Percentiles rank a stretch among this genome's conserved stretches.
These are phyloP conservation scores for Pugionium cornutum DNA, from an alignment of 345 rosid genomes.

Conservation along the genomic window DNA sequence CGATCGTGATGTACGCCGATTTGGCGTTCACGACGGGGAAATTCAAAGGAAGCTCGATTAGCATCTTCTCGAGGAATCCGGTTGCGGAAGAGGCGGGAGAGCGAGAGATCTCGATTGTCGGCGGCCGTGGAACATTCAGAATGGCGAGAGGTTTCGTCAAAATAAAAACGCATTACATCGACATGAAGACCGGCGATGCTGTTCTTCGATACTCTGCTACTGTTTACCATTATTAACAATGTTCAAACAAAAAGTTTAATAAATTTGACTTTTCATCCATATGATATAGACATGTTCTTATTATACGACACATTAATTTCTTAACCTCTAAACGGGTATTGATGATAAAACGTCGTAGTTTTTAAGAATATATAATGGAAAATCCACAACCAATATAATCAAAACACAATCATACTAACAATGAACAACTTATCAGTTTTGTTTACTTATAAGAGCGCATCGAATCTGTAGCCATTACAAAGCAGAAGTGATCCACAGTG, in stretches of 20 bases:
- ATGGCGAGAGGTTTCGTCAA: constrained; percentile 50
- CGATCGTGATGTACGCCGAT: constrained; percentile 44
- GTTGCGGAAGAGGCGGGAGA: constrained; percentile 36
- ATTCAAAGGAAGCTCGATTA: constrained; percentile 52
- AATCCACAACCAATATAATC: too few species aligned
- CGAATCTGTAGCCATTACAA: not conserved
- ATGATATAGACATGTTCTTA: too few species aligned
- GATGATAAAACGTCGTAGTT: too few species aligned
- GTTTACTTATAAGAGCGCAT: not conserved
- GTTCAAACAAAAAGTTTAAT: too few species aligned
- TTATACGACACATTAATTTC: too few species aligned
- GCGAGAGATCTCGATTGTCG: constrained; percentile 51
- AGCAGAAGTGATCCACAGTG: not conserved
- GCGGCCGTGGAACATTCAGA: constrained; percentile 53
- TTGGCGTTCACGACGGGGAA: constrained; percentile 45
- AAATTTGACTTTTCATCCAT: too few species aligned
- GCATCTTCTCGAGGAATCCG: constrained; percentile 52
- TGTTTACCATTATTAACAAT: constrained; percentile 37
- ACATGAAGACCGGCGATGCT: constrained; percentile 44
- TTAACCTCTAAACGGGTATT: too few species aligned
- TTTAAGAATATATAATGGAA: too few species aligned
- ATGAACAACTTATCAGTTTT: too few species aligned
- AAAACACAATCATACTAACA: too few species aligned
- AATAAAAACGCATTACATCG: constrained; percentile 31
- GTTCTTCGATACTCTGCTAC: constrained; percentile 44